Evolutionary conservation across 1,284 basidiomycete genomes (phyloP).

Genomic region (Rhodotorula sp.): DNA sequence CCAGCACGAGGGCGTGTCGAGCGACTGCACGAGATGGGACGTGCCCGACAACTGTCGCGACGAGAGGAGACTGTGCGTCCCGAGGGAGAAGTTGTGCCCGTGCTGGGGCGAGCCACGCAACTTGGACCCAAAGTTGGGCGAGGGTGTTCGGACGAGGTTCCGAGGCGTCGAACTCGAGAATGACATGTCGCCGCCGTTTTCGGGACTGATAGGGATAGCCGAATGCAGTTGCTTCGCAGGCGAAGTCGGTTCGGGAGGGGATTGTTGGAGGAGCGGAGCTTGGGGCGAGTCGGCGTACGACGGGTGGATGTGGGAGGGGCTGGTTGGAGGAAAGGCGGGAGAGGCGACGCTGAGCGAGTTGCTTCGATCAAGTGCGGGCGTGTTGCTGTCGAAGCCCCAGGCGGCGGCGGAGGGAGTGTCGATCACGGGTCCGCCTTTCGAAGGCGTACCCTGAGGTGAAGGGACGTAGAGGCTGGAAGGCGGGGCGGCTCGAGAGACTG

Average conservation of each 20-base stretch:
- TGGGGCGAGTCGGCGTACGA: slow-evolving; percentile 30
- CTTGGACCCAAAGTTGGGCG: slow-evolving; percentile 6
- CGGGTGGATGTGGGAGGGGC: slow-evolving; percentile 36
- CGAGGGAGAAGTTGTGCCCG: slow-evolving; percentile 10
- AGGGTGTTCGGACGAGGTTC: background rate
- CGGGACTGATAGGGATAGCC: slow-evolving; percentile 22
- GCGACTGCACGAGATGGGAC: slow-evolving; percentile 5
- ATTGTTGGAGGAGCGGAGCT: background rate
- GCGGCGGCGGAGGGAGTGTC: background rate
- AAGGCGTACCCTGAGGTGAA: slow-evolving; percentile 7
- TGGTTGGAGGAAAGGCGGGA: slow-evolving; percentile 14
- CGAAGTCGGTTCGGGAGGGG: slow-evolving; percentile 1
- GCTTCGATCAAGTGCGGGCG: background rate
- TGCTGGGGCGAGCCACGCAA: slow-evolving; percentile 4
- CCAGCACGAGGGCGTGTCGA: slow-evolving; percentile 54
- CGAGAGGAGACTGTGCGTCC: slow-evolving; percentile 21
- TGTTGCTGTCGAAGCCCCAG: slow-evolving; percentile 28
- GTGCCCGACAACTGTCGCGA: slow-evolving; percentile 4
- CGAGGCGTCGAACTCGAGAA: slow-evolving; percentile 20
- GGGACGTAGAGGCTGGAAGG: slow-evolving; percentile 38
- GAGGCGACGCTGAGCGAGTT: slow-evolving; percentile 1
- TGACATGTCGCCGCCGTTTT: slow-evolving; percentile 2
- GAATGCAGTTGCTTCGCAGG: slow-evolving; percentile 26
- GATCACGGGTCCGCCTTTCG: background rate
- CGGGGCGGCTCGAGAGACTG: slow-evolving; percentile 13